Evolutionary conservation across 495 filamentous ascomycete genomes (phyloP), one percentile per base, ranked within the genome.

Genomic region (Entonaema liquescens): DNA sequence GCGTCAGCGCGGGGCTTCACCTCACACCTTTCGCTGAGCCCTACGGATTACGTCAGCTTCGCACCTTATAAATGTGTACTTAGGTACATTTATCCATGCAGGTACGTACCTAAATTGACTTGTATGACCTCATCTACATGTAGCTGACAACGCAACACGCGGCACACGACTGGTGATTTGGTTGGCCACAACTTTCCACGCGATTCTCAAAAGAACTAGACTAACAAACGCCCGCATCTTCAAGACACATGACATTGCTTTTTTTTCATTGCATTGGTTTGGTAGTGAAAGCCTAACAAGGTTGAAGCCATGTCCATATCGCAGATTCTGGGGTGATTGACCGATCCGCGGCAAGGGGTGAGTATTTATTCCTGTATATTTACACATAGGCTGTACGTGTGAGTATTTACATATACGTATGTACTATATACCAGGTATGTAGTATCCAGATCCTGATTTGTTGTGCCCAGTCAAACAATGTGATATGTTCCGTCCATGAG

Each of bases 61-160:
- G 29, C 29, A 7, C 29, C 3, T 31, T 31, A 3, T 3, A 7
- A 31, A 3, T 31, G 29, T 31, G 29, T 31, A 31, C 29, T 31
- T 31, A 7, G 7, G 7, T 31, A 31, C n/a, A n/a, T n/a, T n/a
- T 44, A 42, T 21, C 17, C 7, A 44, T 44, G 40, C 40, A 44
- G 40, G 17, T 44, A 44, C 40, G 40, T 44, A 44, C 17, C 42
- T 38, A 44, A 36, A 17, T 23, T 36, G 29, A 12, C 26, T 66
- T 59, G 23, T 52, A 71, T 71, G 68, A 71, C 68, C 62, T 71
- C 68, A 71, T 64, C 38, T n/a, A n/a, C 68, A 71, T 64, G 29
- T n/a, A n/a, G 5, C n/a, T 33, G 62, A 65, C 68, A 71, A 67
- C 62, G 47, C 58, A 64, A 71, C 62, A 66, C 68, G 68, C 68